Base-by-base conservation (phyloP, 768 basidiomycete species). In the Termitomyces sp. region DNA sequence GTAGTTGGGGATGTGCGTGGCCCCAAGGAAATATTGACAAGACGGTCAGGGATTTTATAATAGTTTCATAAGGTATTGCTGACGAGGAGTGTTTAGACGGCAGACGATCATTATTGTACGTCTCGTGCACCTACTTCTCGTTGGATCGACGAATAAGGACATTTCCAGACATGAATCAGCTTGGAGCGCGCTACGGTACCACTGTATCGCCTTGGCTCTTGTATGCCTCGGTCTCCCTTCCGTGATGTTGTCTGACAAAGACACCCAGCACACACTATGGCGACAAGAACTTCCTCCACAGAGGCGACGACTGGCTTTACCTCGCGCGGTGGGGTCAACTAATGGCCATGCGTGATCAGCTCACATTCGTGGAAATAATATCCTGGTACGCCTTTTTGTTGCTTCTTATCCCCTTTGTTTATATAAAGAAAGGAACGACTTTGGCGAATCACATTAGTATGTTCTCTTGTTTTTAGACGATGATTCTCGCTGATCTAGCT, bases 391-490 rank as follows among this genome's bases (percentile, higher is more conserved):
- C 53, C 18, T 26, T 36, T 30, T 38, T 49, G 5, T 47, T 38
- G 20, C 13, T 55, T 32, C 10, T 47, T 18, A 40, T 30, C 20
- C 33, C 28, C 16, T 35, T 33, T 12, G 10, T n/a, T n/a, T 7
- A 13, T 8, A 52, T 49, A 1, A 28, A 35, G 57, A 36, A 47
- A 82, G 81, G 79, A 92, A 92, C 72, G 87, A 91, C 68, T 91
- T 78, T 63, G 88, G 88, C 63, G 90, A 92, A 74, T 87, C 87
- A 0, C 82, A 86, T 66, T 90, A 92, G 79, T 81, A 65, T 51
- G 76, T 64, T 18, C 33, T 46, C 30, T 28, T 30, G 18, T 12
- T 50, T 14, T 4, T 5, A 26, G 26, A n/a, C 18, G 20, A 18
- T 36, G 3, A n/a, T 10, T n/a, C 35, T 12, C 28, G 28, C 36